Percentiles rank a stretch among this genome's conserved stretches.
phyloP scores from a whole-genome alignment of 176 grass and related monocot genomes.

The Paspalum vaginatum region DNA sequence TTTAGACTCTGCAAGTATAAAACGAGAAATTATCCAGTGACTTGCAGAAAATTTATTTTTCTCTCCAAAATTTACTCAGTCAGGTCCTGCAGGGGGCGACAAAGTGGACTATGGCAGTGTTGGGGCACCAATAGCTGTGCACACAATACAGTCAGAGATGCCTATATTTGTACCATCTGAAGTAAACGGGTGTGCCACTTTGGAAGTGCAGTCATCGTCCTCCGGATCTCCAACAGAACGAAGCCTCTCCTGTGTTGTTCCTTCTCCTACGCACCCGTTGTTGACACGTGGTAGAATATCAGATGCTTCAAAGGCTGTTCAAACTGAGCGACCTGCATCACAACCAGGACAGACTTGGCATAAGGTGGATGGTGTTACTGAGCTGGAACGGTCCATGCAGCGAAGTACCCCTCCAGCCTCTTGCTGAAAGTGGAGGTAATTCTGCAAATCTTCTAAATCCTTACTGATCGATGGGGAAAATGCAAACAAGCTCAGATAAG shows the following conservation, averaged over 20 bases:
- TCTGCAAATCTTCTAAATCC: background rate
- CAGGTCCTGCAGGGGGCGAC: slow-evolving; percentile 64
- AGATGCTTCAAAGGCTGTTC: slow-evolving; percentile 26
- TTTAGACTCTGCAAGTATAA: slow-evolving; percentile 17
- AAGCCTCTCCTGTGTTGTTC: slow-evolving; percentile 41
- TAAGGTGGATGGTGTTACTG: slow-evolving; percentile 7
- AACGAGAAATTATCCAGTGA: slow-evolving; percentile 2
- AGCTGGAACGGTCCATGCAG: slow-evolving; percentile 6
- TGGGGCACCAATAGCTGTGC: slow-evolving; percentile 42
- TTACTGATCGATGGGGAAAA: background rate
- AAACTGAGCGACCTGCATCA: background rate
- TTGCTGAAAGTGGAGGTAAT: slow-evolving; percentile 47
- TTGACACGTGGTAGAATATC: slow-evolving; percentile 1
- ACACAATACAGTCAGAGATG: slow-evolving; percentile 27
- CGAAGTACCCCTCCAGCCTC: slow-evolving; percentile 24
- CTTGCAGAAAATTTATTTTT: slow-evolving; percentile 46
- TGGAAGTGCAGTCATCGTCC: slow-evolving; percentile 27
- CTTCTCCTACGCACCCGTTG: slow-evolving; percentile 52
- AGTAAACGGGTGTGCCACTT: slow-evolving; percentile 38
- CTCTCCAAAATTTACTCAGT: slow-evolving; percentile 69
- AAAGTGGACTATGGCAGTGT: slow-evolving; percentile 41
- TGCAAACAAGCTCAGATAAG: background rate
- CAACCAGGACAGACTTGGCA: slow-evolving; percentile 22
- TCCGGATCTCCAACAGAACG: slow-evolving; percentile 44
- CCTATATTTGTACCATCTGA: slow-evolving; percentile 45